Conservation (phyloP, 2,329 filamentous ascomycete species). For the Iodosphaeria phyllophila region DNA sequence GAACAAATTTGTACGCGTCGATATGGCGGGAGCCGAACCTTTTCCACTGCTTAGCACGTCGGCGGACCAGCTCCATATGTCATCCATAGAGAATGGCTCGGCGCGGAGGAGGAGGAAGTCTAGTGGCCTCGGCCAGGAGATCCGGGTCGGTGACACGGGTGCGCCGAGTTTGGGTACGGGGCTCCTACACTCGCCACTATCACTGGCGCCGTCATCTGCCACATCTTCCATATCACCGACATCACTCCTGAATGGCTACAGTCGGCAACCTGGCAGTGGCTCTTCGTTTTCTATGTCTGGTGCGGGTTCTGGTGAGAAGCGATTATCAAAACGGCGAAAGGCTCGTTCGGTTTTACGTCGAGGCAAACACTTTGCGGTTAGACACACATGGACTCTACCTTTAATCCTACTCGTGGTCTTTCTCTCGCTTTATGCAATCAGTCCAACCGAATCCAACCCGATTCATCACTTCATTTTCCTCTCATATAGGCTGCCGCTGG, state of each 20-base stretch:
- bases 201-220: conserved; percentile 9
- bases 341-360: conserved; percentile 34
- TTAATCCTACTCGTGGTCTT: conserved; percentile 47
- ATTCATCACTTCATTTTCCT: conserved; percentile 73
- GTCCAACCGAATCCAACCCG: conserved; percentile 63
- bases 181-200: conserved; percentile 28
- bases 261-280: conserved; percentile 6
- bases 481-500: conserved; percentile 55
- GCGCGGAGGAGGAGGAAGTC: conserved; percentile 34
- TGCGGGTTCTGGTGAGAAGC: conserved; percentile 15
- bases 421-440: conserved; percentile 49
- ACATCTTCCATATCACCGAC: conserved; percentile 6
- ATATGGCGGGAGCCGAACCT: conserved; percentile 32
- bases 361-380: conserved; percentile 29
- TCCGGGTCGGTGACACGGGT: conserved; percentile 35
- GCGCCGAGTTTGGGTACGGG: conserved; percentile 34
- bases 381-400: conserved; percentile 46
- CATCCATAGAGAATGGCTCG: conserved; percentile 15
- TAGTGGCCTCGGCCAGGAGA: conserved; percentile 31
- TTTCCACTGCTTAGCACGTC: conserved; percentile 35
- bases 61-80: conserved; percentile 25
- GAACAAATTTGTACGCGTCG: conserved; percentile 6
- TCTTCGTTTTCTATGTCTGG: conserved; percentile 8
- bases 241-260: conserved; percentile 6
- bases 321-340: conserved; percentile 33